Conservation (phyloP, 2,329 filamentous ascomycete species). For the Cryphonectria nitschkei region DNA sequence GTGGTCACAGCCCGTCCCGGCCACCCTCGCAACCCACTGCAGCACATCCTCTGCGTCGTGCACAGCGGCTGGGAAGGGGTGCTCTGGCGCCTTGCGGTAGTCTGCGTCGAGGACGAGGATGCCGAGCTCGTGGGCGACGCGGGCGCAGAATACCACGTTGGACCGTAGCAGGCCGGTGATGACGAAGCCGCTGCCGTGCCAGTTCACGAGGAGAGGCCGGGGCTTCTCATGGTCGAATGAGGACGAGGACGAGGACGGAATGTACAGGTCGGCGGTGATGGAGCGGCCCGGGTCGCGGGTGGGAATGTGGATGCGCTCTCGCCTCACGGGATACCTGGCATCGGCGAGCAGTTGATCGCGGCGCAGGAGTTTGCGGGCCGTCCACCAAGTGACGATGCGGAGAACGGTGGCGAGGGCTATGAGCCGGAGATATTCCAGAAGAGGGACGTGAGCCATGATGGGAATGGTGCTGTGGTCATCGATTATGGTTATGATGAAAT, state of each 20-base stretch:
- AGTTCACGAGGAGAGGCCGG: constrained; percentile 14
- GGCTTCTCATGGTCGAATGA: not conserved
- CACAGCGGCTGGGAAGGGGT: constrained; percentile 48
- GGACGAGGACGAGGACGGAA: constrained; percentile 11
- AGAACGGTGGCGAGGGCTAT: not conserved
- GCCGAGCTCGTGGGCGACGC: constrained; percentile 26
- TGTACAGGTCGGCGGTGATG: constrained; percentile 38
- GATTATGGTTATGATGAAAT: not conserved
- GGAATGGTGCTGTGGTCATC: not conserved
- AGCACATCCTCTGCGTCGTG: constrained; percentile 43
- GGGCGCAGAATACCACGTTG: constrained; percentile 19
- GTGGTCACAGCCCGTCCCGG: constrained; percentile 13
- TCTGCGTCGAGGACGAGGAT: constrained; percentile 43
- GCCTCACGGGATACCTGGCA: not conserved
- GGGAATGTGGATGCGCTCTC: constrained; percentile 33
- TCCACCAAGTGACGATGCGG: constrained; percentile 10
- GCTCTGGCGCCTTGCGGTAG: constrained; percentile 55
- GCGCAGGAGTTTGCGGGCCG: not conserved
- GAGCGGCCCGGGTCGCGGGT: constrained; percentile 35
- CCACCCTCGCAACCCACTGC: constrained; percentile 39
- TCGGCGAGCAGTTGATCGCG: constrained; percentile 7
- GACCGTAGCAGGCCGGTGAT: constrained; percentile 10
- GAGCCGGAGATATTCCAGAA: not conserved
- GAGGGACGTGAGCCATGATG: not conserved
- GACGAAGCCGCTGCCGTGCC: constrained; percentile 17